Evolutionary conservation across 1,139 yeast species (phyloP), one percentile per base, ranked within the genome.

Genomic region (Torulaspora globosa): DNA sequence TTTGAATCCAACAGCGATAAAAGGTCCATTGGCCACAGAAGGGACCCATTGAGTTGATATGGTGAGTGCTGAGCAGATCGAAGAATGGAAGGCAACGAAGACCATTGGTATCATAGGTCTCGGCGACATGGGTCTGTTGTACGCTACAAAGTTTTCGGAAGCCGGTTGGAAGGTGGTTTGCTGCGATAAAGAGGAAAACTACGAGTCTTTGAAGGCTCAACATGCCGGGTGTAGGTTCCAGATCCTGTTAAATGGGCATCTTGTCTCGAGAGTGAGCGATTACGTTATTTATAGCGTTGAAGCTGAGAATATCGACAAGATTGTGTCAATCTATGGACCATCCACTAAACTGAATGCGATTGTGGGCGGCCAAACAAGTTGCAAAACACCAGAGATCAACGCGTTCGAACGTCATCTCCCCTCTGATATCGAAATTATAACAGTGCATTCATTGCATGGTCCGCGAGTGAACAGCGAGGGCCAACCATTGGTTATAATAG

Each of bases 351-450:
- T 79, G 12, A 95, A 95, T 2, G 84, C 96, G 3, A 79, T 89
- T 42, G 96, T 92, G 9, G 98, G 98, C n/a, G 98, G 98, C 4
- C 98, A 92, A 66, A 90, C 98, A 0, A 86, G 96, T 5, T 92
- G 97, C 69, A 92, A 92, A 62, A 83, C 79, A 15, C 95, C 95
- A 0, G 98, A 92, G 63, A 84, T 92, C 36, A 73, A 70, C 16
- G 97, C 97, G 0, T 87, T 92, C 63, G 97, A 89, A 58, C 70
- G 71, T 45, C 69, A 76, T 55, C 65, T 88, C 33, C 97, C 97
- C 0, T 51, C 59, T 1, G 98, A 92, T 65, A 83, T 80, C 3
- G 85, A 87, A 41, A 92, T 92, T 33, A 77, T 92, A 12, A 78
- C 95, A 1, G 75, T 95, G 29, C 98, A 92, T 65, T 90, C 97